Evolutionary conservation across 2,329 filamentous ascomycete genomes (phyloP).

Genomic region (Fusarium palustre): DNA sequence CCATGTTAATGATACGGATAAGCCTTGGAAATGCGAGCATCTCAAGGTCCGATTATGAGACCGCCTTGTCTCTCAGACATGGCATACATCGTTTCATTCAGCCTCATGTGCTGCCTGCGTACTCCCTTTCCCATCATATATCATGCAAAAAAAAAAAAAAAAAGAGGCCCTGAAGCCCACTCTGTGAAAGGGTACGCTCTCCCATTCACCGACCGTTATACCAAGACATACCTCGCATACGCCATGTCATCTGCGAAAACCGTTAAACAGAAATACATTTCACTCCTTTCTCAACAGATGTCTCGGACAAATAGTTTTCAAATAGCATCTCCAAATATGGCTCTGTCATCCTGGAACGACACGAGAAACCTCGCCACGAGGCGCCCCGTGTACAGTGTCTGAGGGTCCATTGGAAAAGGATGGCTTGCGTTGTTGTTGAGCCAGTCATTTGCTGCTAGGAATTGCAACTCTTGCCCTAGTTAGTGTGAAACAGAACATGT

Average conservation of each 20-base stretch:
- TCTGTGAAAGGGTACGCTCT: conserved; percentile 25
- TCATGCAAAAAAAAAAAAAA: conserved; percentile 5
- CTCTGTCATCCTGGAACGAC: conserved; percentile 64
- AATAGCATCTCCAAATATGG: conserved; percentile 56
- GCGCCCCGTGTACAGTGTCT: conserved; percentile 64
- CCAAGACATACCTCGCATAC: conserved; percentile 30
- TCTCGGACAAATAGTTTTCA: conserved; percentile 37
- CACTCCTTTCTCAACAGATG: conserved; percentile 23
- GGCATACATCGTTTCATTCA: conserved; percentile 7
- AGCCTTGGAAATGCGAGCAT: not conserved
- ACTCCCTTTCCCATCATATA: not conserved
- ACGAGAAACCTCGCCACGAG: conserved; percentile 66
- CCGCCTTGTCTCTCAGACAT: not conserved
- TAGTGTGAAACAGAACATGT: conserved; percentile 25
- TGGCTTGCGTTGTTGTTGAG: conserved; percentile 59
- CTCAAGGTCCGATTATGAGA: conserved; percentile 2
- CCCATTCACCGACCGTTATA: conserved; percentile 22
- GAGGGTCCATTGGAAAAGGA: conserved; percentile 61
- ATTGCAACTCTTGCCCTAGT: conserved; percentile 54
- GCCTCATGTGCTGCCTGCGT: conserved; percentile 13
- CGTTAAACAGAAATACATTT: conserved; percentile 22
- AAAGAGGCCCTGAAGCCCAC: not conserved
- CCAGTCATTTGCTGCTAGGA: conserved; percentile 60
- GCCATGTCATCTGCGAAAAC: conserved; percentile 33
- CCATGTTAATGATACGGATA: conserved; percentile 8